These are phyloP conservation scores for Dispira parvispora DNA, from an alignment of 192 early-diverging fungal species.

Conservation along the genomic window DNA sequence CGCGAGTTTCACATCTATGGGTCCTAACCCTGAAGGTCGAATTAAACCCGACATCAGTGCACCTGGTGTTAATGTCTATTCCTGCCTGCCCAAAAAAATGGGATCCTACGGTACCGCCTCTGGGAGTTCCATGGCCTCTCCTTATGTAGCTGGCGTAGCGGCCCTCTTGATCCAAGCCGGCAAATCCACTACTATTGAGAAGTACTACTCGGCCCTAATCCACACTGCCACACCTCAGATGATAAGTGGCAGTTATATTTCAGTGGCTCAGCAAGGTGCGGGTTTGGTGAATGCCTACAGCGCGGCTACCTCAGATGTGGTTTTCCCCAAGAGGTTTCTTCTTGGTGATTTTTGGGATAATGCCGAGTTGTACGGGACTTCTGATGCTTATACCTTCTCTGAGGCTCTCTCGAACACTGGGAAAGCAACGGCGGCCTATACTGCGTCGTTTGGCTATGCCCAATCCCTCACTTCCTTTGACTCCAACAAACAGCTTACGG, in stretches of 20 bases:
- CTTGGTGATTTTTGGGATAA: background rate
- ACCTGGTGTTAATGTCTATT: constrained; percentile 34
- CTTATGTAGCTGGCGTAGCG: constrained; percentile 30
- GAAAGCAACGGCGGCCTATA: background rate
- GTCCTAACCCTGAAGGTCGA: constrained; percentile 26
- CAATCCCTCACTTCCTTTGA: background rate
- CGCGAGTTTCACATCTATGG: constrained; percentile 32
- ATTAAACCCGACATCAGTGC: constrained; percentile 33
- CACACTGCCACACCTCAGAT: background rate
- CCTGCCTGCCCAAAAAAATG: constrained; percentile 24
- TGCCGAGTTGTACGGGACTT: background rate
- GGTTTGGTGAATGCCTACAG: background rate
- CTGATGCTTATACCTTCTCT: background rate
- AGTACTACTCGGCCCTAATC: background rate
- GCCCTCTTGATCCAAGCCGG: constrained; percentile 15
- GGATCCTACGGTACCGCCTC: constrained; percentile 27
- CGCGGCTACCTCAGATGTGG: background rate
- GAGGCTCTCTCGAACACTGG: background rate
- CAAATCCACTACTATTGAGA: background rate
- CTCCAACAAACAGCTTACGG: background rate
- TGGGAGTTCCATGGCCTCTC: constrained; percentile 46
- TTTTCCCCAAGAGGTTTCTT: background rate
- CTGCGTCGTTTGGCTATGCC: background rate
- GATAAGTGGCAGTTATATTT: background rate
- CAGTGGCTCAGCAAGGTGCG: background rate